Conservation (phyloP, 2,329 filamentous ascomycete species). For the Aspergillus spinulosporus region DNA sequence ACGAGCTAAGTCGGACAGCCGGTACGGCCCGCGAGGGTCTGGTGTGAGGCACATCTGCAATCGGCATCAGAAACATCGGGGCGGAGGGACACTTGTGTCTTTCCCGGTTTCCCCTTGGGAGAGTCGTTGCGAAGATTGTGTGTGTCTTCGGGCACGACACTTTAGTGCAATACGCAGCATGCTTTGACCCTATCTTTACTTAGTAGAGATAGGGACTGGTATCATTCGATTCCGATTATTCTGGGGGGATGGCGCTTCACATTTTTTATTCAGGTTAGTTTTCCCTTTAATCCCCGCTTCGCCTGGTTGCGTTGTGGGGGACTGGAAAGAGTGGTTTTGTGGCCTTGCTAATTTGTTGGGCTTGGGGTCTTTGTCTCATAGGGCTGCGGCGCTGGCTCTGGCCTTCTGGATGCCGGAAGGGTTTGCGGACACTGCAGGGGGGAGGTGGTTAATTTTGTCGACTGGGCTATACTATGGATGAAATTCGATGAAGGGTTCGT, state of each 20-base stretch:
- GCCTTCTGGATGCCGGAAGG: neutral
- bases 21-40: conserved; percentile 80
- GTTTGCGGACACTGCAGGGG: neutral
- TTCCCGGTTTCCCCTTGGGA: conserved; percentile 69
- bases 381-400: neutral
- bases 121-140: conserved; percentile 93
- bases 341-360: conserved; percentile 38
- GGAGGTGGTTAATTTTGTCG: neutral
- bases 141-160: conserved; percentile 60
- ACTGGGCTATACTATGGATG: neutral
- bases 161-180: conserved; percentile 97
- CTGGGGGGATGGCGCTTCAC: conserved; percentile 76
- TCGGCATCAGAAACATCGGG: conserved; percentile 90
- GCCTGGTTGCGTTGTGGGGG: conserved; percentile 11
- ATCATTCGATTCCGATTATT: conserved; percentile 94
- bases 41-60: conserved; percentile 80
- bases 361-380: conserved; percentile 20
- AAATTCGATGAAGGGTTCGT: neutral
- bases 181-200: conserved; percentile 45
- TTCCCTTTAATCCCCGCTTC: conserved; percentile 20
- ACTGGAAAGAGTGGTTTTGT: conserved; percentile 25
- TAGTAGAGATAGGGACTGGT: conserved; percentile 39
- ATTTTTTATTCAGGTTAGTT: conserved; percentile 54
- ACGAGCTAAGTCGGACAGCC: conserved; percentile 20
- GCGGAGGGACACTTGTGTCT: conserved; percentile 42